Evolutionary conservation across 2,329 filamentous ascomycete species (phyloP), one percentile per base, ranked within the genome.

Genomic region (Hypoxylon sp.): DNA sequence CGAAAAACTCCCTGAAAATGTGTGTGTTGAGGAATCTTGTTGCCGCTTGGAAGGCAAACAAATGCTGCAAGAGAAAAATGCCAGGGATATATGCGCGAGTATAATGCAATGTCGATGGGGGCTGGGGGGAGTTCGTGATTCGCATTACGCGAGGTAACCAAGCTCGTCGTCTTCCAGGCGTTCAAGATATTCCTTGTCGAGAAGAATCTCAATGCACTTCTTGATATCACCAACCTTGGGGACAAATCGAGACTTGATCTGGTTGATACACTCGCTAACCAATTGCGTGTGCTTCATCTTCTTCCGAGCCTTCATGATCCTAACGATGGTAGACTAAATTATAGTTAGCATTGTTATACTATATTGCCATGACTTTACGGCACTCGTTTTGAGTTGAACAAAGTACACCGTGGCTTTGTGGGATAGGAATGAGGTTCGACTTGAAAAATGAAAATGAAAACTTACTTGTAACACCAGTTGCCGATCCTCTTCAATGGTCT

Each of bases 271-370:
- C 82, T 99, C 96, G 77, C 93, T 91, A 60, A 99, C 94, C 11
- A 99, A 90, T 78, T 96, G 92, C 68, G 91, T 90, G 82, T 99
- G 95, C 88, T 98, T 98, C 93, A 98, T 97, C 84, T 92, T 93
- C 89, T 99, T 98, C 68, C 96, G 92, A 2, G 95, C 97, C 85
- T 99, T 99, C 96, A 99, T 99, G 84, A 99, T 98, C 77, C 96
- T 93, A 63, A 99, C 96, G 80, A 99, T 98, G 24, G 95, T 94
- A 69, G 96, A 98, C 95, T 99, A 8, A 55, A 69, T 47, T 13
- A 56, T 39, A 71, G 24, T 64, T 71, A 62, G 65, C 6, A 58
- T 6, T n/a, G 31, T 19, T 15, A 29, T 7, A 24, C 10, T 21
- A 48, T 52, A 3, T 35, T 13, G 24, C 11, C 8, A 44, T 15